Conservation (phyloP, 176 grass and related monocot species). For the Chloris gayana region DNA sequence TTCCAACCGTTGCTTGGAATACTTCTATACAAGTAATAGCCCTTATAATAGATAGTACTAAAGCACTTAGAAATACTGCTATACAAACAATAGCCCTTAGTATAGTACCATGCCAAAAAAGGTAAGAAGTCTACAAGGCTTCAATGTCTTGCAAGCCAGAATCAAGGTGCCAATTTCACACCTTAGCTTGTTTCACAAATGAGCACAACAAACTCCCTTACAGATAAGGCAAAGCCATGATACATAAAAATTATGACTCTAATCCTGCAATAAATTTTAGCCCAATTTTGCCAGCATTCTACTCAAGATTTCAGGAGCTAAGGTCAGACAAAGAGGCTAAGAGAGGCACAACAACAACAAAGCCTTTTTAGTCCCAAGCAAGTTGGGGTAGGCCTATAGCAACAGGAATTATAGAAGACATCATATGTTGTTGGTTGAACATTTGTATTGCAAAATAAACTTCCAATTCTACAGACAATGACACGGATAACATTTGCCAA, state of each 20-base stretch:
- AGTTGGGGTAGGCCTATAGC: neutral
- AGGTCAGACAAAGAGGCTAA: conserved; percentile 10
- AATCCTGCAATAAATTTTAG: conserved; percentile 17
- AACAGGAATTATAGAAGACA: conserved; percentile 19
- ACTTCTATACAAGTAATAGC: too few relatives aligned
- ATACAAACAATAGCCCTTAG: too few relatives aligned
- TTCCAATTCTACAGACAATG: neutral
- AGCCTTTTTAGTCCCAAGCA: too few relatives aligned
- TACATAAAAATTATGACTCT: neutral
- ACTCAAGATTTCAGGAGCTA: conserved; percentile 13
- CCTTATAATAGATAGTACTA: too few relatives aligned
- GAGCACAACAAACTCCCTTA: neutral
- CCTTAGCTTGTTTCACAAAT: conserved; percentile 25
- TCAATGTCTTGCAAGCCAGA: conserved; percentile 19
- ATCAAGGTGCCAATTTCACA: conserved; percentile 9
- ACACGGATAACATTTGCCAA: neutral
- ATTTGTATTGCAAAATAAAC: neutral
- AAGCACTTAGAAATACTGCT: too few relatives aligned
- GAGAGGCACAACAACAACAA: neutral
- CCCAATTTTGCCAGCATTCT: conserved; percentile 2
- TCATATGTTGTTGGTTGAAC: conserved; percentile 6
- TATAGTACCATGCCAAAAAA: too few relatives aligned
- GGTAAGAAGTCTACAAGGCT: neutral
- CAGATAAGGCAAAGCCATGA: conserved; percentile 18
- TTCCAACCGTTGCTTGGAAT: neutral